A percentile compares a stretch with the other conserved stretches of the same genome.
Evolutionary conservation across 257 asterid species (phyloP).

Genomic region (Apocynum venetum): DNA sequence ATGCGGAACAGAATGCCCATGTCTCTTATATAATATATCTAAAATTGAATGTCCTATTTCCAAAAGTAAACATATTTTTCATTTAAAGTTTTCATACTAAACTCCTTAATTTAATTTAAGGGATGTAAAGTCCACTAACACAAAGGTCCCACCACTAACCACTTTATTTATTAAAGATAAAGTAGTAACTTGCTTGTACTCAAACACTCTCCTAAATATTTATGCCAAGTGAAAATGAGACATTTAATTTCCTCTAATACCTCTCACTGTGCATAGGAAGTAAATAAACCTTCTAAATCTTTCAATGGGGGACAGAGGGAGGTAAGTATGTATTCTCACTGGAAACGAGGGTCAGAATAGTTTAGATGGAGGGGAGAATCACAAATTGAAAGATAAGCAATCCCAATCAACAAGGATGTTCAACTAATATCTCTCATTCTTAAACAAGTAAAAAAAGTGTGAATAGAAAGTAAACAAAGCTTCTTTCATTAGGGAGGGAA

Average conservation of each 20-base stretch:
- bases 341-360: not conserved
- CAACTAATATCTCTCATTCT: not conserved
- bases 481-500: not conserved
- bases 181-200: not conserved
- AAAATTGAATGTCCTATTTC: not conserved
- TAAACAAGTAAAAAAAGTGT: not conserved
- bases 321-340: not conserved
- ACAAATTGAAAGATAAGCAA: not conserved
- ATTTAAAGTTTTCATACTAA: not conserved
- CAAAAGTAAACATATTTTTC: not conserved
- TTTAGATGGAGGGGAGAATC: not conserved
- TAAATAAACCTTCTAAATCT: not conserved
- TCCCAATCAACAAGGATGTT: not conserved
- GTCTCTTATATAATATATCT: not conserved
- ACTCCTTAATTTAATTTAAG: not conserved
- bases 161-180: not conserved
- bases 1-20: not conserved
- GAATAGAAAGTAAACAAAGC: not conserved
- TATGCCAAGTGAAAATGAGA: not conserved
- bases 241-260: not conserved
- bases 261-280: not conserved
- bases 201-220: not conserved
- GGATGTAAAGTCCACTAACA: not conserved
- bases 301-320: not conserved
- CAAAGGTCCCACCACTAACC: not conserved